A percentile compares a stretch with the other conserved stretches of the same genome.
phyloP scores from a whole-genome alignment of 129 eudicot genomes.

The Calendula officinalis region DNA sequence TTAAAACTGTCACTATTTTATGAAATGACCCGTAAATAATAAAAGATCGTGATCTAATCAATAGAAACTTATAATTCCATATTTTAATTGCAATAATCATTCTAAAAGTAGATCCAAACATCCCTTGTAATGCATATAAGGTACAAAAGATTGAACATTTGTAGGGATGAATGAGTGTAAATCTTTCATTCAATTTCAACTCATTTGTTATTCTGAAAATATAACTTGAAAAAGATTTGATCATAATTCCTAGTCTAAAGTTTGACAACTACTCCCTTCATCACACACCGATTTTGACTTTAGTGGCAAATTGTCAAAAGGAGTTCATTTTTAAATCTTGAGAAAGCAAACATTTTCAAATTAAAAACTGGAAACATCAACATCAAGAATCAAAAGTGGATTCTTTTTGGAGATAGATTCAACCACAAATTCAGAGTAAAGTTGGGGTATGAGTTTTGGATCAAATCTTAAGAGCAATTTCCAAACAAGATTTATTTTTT shows the following conservation, averaged over 20 bases:
- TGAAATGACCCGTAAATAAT: not conserved
- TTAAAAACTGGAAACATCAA: constrained; percentile 26
- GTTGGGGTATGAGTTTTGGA: constrained; percentile 19
- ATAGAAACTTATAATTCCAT: not conserved
- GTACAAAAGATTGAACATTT: constrained; percentile 1
- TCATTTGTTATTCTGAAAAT: not conserved
- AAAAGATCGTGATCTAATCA: not conserved
- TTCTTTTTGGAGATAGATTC: constrained; percentile 10
- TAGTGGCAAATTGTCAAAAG: constrained; percentile 24
- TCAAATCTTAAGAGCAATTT: constrained; percentile 6
- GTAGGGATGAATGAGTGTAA: constrained; percentile 3
- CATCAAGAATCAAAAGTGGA: constrained; percentile 34
- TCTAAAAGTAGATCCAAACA: not conserved
- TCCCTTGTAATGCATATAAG: not conserved
- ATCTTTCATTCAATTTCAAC: constrained; percentile 1
- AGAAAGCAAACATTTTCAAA: constrained; percentile 20
- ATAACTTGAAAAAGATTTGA: constrained; percentile 18
- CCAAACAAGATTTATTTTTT: not conserved
- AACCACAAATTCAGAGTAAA: constrained; percentile 23
- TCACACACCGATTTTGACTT: constrained; percentile 28
- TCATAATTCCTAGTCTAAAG: constrained; percentile 9
- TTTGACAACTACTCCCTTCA: constrained; percentile 8
- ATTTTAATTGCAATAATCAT: not conserved
- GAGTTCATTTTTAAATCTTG: constrained; percentile 20
- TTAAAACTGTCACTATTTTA: not conserved